Base-by-base conservation (phyloP, 257 asterid genomes). In the Przewalskia tangutica region DNA sequence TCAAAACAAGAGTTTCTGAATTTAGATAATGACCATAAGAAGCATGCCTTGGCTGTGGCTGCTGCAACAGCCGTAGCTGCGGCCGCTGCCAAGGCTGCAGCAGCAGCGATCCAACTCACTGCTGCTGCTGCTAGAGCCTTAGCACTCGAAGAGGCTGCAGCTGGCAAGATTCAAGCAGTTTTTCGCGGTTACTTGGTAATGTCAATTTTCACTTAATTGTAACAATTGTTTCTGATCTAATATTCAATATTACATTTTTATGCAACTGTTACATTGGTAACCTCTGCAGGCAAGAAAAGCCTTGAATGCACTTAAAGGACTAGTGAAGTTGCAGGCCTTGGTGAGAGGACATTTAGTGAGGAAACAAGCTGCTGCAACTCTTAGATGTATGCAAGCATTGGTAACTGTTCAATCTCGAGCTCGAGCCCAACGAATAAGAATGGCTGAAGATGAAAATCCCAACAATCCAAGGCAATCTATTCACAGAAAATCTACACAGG, bases 311-410 rank as follows among this genome's bases (percentile, higher is more conserved):
- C 82, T 94, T 89, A 93, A 84, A 84, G 99, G 99, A 55, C 84
- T 96, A 55, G 99, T 94, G 87, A 93, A 95, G 89, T 81, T 95
- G 87, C 98, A 95, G 85, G 99, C 98, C 32, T 56, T 96, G 87
- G 97, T 93, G 6, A 92, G 99, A 67, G 99, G 97, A 64, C 98
- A 96, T 88, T 81, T 96, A 83, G 98, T 96, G 77, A 86, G 99
- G 48, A 94, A 94, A 86, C 98, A 93, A 54, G 97, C 98, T 13
- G 89, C 93, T 8, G 93, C 97, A 14, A 94, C 98, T 40, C 95
- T 96, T 2, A 83, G 97, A 84, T 92, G 98, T 84, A 96, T 96
- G 98, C 98, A 94, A 84, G 97, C 99, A 40, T 80, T 95, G 86
- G 88, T 95, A 9, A 84, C 89, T 6, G 98, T 84, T 83, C 98